phyloP scores from a whole-genome alignment of 2,329 filamentous ascomycete species.

The Seiridium cupressi region DNA sequence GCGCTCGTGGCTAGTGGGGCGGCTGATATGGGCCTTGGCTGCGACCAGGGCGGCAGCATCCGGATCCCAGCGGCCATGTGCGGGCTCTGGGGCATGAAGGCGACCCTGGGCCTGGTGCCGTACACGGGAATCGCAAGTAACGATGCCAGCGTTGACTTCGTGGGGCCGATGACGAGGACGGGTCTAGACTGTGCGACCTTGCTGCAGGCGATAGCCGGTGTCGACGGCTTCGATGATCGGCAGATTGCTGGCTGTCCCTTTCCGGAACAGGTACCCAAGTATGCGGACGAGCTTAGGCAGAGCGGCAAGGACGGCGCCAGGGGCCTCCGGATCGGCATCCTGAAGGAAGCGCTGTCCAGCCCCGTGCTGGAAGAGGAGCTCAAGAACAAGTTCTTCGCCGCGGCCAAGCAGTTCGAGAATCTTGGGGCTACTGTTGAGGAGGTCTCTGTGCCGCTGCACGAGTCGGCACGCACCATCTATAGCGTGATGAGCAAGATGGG shows the following conservation, averaged over 20 bases:
- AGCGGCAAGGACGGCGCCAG: constrained; percentile 9
- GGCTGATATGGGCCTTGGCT: constrained; percentile 30
- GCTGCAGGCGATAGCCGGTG: constrained; percentile 28
- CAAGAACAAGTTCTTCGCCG: constrained; percentile 20
- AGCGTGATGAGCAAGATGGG: constrained; percentile 25
- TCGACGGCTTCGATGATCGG: constrained; percentile 31
- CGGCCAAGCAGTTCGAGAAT: constrained; percentile 21
- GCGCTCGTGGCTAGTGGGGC: constrained; percentile 37
- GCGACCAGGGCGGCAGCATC: constrained; percentile 33
- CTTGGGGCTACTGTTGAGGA: constrained; percentile 25
- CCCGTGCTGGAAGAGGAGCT: constrained; percentile 23
- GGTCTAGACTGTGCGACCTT: constrained; percentile 28
- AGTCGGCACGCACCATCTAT: constrained; percentile 18
- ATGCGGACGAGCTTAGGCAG: constrained; percentile 11
- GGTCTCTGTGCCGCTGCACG: constrained; percentile 28
- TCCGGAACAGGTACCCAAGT: constrained; percentile 15
- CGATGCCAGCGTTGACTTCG: constrained; percentile 30
- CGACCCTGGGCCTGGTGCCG: constrained; percentile 30
- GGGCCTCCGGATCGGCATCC: constrained; percentile 27
- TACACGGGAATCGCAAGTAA: constrained; percentile 31
- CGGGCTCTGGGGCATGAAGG: constrained; percentile 31
- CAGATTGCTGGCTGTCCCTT: constrained; percentile 21
- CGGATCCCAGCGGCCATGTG: constrained; percentile 29
- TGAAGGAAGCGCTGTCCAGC: constrained; percentile 25
- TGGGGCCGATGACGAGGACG: constrained; percentile 27